Evolutionary conservation across 768 basidiomycete species (phyloP), one percentile per base, ranked within the genome.

Genomic region (Neoboletus magnificus): DNA sequence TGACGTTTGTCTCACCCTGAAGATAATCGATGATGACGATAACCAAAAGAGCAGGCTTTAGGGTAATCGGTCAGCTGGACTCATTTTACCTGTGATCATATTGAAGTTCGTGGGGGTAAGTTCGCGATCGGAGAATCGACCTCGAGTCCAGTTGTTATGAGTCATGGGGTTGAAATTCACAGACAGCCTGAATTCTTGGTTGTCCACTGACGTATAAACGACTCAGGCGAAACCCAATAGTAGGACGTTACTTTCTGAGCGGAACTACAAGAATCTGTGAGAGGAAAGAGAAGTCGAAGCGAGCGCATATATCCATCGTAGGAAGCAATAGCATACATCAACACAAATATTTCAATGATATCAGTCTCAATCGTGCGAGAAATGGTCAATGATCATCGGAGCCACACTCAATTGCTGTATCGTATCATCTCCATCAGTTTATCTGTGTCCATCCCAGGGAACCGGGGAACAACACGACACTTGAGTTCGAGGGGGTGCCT

Each of bases 401-500:
- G 15, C 33, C 30, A 29, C 13, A n/a, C 45, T 70, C 47, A 70
- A 25, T 50, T 25, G 9, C 48, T 48, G 18, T 46, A 40, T 39
- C 35, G 36, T 25, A 61, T 55, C 51, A 61, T 47, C 20, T 61
- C 57, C 55, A 32, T 47, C 48, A 71, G 40, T 39, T 55, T 58
- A 7, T 56, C 60, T 27, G 43, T 22, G 29, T 49, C 57, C 62
- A 60, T 59, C 23, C 45, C 53, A 30, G 64, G 55, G 41, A 62
- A 23, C 27, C 66, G 64, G 18, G 59, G 39, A 33, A 69, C 44
- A 23, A 72, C 61, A 18, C 64, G 71, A 37, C 71, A 67, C 32
- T 64, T 60, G n/a, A 70, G 60, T 27, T 60, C 59, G 16, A 71
- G 56, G 4, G 69, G 69, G 33, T 72, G 71, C 7, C 69, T 70